Conservation (phyloP, 1,284 basidiomycete species). For the Austroboletus novae-zelandiae region DNA sequence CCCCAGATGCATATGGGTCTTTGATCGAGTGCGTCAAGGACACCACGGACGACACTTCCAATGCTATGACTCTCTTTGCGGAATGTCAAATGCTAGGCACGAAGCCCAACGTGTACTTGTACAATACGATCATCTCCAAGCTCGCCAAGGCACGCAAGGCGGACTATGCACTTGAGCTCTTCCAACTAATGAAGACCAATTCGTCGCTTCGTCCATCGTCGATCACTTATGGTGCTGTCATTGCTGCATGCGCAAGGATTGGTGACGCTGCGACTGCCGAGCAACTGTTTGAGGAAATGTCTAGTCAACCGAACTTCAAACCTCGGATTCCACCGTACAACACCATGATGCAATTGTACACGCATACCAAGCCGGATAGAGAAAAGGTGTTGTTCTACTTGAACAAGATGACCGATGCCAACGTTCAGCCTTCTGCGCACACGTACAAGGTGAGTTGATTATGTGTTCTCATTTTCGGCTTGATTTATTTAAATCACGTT, state of each 20-base stretch:
- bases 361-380: conserved; percentile 85
- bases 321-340: conserved; percentile 94
- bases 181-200: conserved; percentile 78
- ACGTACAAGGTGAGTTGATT: conserved; percentile 79
- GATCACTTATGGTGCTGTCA: conserved; percentile 95
- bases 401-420: conserved; percentile 60
- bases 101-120: conserved; percentile 80
- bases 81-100: conserved; percentile 76
- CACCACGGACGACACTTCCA: conserved; percentile 90
- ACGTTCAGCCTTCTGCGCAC: conserved; percentile 78
- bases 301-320: conserved; percentile 68
- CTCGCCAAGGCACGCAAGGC: conserved; percentile 91
- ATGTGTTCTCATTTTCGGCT: background rate
- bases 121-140: conserved; percentile 96
- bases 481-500: conserved; percentile 14
- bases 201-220: conserved; percentile 66
- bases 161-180: conserved; percentile 82
- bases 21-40: conserved; percentile 86
- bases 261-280: conserved; percentile 87
- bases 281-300: conserved; percentile 86
- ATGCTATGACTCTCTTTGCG: conserved; percentile 80
- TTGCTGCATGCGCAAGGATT: conserved; percentile 91
- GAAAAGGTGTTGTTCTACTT: conserved; percentile 78
- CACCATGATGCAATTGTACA: conserved; percentile 98
- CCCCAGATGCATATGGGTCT: conserved; percentile 87